Evolutionary conservation across 225 moss, liverwort and hornwort genomes (phyloP).

Genomic region (Anthoceros angustus): DNA sequence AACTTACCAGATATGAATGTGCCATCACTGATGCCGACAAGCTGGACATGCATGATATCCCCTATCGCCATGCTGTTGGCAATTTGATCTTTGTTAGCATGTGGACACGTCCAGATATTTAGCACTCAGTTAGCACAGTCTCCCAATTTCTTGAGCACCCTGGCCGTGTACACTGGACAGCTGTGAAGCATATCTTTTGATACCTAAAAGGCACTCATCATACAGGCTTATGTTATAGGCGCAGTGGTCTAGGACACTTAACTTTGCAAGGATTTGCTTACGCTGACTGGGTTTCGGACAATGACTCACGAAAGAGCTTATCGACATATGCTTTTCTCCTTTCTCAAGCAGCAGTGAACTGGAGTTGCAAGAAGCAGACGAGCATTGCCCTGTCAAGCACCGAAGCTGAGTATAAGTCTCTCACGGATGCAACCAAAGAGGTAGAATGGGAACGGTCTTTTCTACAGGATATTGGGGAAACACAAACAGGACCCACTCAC

Average conservation of each 20-base stretch:
- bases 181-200: neutral
- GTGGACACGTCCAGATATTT: neutral
- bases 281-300: neutral
- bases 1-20: neutral
- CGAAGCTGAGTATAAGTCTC: too few relatives aligned
- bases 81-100: neutral
- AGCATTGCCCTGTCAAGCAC: neutral
- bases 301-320: neutral
- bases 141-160: neutral
- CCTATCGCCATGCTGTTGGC: constrained; percentile 1
- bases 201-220: neutral
- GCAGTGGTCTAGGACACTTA: neutral
- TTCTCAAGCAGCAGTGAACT: neutral
- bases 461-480: neutral
- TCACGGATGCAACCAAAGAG: neutral
- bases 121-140: neutral
- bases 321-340: neutral
- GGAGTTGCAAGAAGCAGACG: neutral
- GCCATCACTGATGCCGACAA: neutral
- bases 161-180: neutral
- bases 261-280: neutral
- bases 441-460: neutral
- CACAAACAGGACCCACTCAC: neutral
- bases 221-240: neutral
- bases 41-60: neutral